A percentile compares a stretch with the other conserved stretches of the same genome.
Conservation (phyloP, 23 red algal species). For the Gracilaria caudata region DNA sequence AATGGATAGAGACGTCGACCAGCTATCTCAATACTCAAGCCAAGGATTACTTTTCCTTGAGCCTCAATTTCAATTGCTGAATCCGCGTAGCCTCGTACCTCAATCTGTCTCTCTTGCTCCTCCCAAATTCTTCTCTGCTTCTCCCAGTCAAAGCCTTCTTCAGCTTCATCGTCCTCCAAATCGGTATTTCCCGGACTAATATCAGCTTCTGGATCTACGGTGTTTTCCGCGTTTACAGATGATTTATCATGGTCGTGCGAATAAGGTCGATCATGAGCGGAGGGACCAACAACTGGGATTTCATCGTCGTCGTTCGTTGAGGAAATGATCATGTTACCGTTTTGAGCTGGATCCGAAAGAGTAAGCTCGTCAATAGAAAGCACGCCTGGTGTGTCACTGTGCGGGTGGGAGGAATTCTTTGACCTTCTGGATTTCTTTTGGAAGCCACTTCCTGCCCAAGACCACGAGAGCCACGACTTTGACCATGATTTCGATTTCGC, state of each 20-base stretch:
- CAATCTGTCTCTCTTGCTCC: constrained; percentile 61
- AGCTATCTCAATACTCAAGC: constrained; percentile 71
- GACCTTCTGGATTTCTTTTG: constrained; percentile 16
- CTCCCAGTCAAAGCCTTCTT: constrained; percentile 54
- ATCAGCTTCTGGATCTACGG: not conserved
- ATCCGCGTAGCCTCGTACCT: constrained; percentile 51
- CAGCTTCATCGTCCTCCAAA: constrained; percentile 11
- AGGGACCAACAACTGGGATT: not conserved
- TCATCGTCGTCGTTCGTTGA: not conserved
- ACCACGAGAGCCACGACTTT: constrained; percentile 63
- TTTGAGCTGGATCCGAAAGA: not conserved
- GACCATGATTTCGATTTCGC: constrained; percentile 38
- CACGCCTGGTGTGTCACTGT: not conserved
- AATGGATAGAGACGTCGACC: constrained; percentile 58
- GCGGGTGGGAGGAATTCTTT: not conserved
- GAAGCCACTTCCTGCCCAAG: constrained; percentile 28
- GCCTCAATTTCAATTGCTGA: constrained; percentile 57
- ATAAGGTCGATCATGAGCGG: not conserved
- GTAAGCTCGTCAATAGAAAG: not conserved
- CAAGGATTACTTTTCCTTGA: constrained; percentile 33
- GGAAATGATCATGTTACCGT: not conserved
- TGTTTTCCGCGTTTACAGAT: not conserved
- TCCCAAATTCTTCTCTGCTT: constrained; percentile 63
- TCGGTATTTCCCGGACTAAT: not conserved
- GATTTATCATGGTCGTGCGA: not conserved